phyloP scores from a whole-genome alignment of 805 yeast genomes.

The Yarrowia deformans region DNA sequence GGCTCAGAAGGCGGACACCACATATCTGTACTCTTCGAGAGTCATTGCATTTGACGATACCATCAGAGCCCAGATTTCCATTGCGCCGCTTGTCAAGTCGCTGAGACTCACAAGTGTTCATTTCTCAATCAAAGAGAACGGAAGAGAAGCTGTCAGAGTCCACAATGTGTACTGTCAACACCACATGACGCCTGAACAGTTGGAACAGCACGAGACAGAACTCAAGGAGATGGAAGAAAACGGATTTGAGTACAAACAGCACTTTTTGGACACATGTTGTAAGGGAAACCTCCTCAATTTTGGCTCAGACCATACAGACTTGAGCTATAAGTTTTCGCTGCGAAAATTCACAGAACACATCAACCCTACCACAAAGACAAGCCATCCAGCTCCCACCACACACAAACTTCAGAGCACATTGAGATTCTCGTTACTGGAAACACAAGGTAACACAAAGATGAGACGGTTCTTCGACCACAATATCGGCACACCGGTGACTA shows the following conservation, averaged over 20 bases:
- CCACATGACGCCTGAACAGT: conserved; percentile 14
- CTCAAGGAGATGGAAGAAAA: conserved; percentile 3
- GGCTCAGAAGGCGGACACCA: conserved; percentile 5
- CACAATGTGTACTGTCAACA: conserved; percentile 26
- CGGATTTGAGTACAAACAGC: conserved; percentile 10
- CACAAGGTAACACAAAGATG: background rate
- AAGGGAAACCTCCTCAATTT: conserved; percentile 3
- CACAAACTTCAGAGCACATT: conserved; percentile 4
- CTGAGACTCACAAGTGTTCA: conserved; percentile 14
- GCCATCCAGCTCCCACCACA: conserved; percentile 6
- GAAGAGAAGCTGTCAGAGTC: background rate
- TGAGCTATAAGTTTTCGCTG: conserved; percentile 8
- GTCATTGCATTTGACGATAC: conserved; percentile 1
- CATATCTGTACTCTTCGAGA: conserved; percentile 2
- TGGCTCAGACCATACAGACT: conserved; percentile 3
- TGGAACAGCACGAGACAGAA: conserved; percentile 17
- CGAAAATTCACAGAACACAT: conserved; percentile 9
- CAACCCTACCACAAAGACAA: conserved; percentile 11
- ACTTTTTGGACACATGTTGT: conserved; percentile 22
- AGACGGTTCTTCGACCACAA: conserved; percentile 21
- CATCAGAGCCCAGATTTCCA: background rate
- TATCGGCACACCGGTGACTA: conserved; percentile 3
- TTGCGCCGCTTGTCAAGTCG: background rate
- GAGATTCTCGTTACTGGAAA: conserved; percentile 17
- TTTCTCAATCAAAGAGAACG: conserved; percentile 17